These are phyloP conservation scores for Backusella parvicylindrica DNA, from an alignment of 192 early-diverging fungal species.

Conservation along the genomic window DNA sequence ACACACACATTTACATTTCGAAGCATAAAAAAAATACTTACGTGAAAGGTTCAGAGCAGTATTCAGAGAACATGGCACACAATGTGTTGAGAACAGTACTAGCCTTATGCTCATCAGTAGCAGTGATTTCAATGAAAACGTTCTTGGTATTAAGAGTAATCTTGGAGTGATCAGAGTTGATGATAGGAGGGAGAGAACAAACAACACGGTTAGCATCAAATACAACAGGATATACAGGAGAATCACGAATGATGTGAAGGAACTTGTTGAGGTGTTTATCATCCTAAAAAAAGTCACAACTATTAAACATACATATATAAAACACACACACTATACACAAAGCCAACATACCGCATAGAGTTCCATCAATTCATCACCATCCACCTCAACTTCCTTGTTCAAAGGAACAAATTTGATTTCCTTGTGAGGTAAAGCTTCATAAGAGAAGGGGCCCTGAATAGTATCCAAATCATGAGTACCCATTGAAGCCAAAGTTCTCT, in stretches of 20 bases:
- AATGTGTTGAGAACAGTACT: conserved; percentile 92
- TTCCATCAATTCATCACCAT: conserved; percentile 84
- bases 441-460: conserved; percentile 90
- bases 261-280: conserved; percentile 87
- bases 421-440: conserved; percentile 86
- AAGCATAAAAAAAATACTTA: conserved; percentile 38
- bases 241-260: conserved; percentile 89
- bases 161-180: conserved; percentile 98
- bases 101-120: conserved; percentile 94
- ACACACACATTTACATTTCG: not conserved
- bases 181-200: conserved; percentile 96
- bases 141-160: conserved; percentile 93
- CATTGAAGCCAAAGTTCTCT: conserved; percentile 92
- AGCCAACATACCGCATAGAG: conserved; percentile 68
- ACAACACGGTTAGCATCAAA: conserved; percentile 82
- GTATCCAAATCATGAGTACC: conserved; percentile 99
- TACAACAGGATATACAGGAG: conserved; percentile 88
- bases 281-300: conserved; percentile 30
- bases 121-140: conserved; percentile 97
- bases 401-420: conserved; percentile 93
- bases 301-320: too few relatives aligned
- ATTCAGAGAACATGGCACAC: conserved; percentile 93
- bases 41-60: conserved; percentile 90
- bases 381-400: conserved; percentile 85
- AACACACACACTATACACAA: not conserved